Base-by-base conservation (phyloP, 768 basidiomycete genomes). In the Hericium coralloides region DNA sequence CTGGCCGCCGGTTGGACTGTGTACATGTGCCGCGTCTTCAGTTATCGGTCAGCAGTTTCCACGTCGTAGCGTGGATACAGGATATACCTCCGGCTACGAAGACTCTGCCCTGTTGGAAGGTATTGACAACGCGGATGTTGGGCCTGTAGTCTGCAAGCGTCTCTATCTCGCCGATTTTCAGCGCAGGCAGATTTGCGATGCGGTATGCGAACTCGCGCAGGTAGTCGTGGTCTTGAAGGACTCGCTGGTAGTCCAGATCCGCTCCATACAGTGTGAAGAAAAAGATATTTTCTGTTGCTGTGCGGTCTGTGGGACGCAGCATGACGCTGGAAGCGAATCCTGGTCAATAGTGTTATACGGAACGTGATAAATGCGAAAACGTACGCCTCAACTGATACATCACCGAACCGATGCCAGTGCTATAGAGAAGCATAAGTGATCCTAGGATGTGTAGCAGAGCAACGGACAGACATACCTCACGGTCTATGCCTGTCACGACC, bases 51-150 rank as follows among this genome's bases (percentile, higher is more conserved):
- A 52, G 47, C 8, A 45, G 18, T 18, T 8, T 15, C 20, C 22
- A 48, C 6, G 56, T 58, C 15, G 56, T 49, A 6, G 66, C 63
- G 31, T 61, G 67, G 8, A 48, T 25, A n/a, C 17, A 10, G 12
- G 17, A 47, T 55, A 23, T 23, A 60, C 63, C 63, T 50, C 63
- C 63, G 7, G 47, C 59, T 23, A 64, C 20, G 50, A 64, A 63
- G 14, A 62, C 59, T n/a, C 62, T 49, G 1, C 59, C 62, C 31
- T 48, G 18, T n/a, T 39, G 31, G 49, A 64, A 63, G 18, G 49
- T 52, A 9, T 60, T 23, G 10, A 54, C 57, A 54, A 62, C 55
- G n/a, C 61, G 59, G 52, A 60, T 54, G 26, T 62, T 64, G 1
- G 58, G 36, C 53, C 63, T 64, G 23, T 37, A 61, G 7, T 59